These are phyloP conservation scores for Heliosperma pusillum DNA, from an alignment of 148 eudicot species.

Conservation along the genomic window DNA sequence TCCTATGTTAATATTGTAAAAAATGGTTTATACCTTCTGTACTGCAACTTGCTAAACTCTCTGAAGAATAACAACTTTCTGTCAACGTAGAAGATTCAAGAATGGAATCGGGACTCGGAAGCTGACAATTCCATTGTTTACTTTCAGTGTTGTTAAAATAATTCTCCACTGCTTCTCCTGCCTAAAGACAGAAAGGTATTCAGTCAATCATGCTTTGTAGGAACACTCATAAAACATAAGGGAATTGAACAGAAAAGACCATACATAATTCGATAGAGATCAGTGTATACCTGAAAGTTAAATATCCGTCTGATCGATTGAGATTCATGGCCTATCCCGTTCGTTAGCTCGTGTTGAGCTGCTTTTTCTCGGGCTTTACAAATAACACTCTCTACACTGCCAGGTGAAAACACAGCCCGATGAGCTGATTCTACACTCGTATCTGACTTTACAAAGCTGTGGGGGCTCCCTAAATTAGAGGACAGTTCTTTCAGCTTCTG, in stretches of 20 bases:
- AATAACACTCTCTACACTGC: constrained; percentile 28
- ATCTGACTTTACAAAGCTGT: constrained; percentile 29
- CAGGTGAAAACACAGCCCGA: constrained; percentile 11
- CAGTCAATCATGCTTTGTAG: neutral
- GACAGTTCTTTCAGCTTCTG: constrained; percentile 72
- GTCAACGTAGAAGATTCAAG: constrained; percentile 60
- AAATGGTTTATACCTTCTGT: constrained; percentile 48
- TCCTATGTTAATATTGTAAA: neutral
- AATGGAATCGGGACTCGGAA: constrained; percentile 81
- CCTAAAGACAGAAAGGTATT: constrained; percentile 23
- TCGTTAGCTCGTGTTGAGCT: constrained; percentile 27
- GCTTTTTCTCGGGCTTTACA: constrained; percentile 25
- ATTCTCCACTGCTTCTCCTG: constrained; percentile 34
- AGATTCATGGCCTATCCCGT: too few relatives aligned
- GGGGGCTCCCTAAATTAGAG: constrained; percentile 41
- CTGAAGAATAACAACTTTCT: constrained; percentile 78
- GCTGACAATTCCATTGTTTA: constrained; percentile 41
- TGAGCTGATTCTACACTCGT: constrained; percentile 14
- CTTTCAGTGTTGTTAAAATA: constrained; percentile 37
- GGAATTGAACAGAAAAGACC: neutral
- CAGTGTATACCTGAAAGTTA: constrained; percentile 53
- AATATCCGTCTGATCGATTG: constrained; percentile 33
- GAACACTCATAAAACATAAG: neutral
- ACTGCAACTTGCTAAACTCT: constrained; percentile 44
- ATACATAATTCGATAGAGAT: too few relatives aligned